These are phyloP conservation scores for Moniliella sp. DNA, from an alignment of 1,284 basidiomycete species.

Conservation along the genomic window DNA sequence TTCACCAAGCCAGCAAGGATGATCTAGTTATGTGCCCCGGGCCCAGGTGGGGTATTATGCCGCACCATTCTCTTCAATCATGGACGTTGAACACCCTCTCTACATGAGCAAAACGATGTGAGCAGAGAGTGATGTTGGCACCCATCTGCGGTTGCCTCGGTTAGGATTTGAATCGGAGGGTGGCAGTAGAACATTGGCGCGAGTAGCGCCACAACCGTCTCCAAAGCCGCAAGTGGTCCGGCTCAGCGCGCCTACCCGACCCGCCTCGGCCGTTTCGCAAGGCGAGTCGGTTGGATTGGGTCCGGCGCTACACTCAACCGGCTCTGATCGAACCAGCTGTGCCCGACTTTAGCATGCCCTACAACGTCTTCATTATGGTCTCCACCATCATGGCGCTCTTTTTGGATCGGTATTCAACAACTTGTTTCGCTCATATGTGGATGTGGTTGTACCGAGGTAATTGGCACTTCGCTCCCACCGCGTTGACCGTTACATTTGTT, in stretches of 20 bases:
- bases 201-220: too few species aligned
- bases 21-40: conserved; percentile 70
- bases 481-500: background rate
- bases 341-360: conserved; percentile 97
- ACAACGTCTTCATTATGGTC: conserved; percentile 59
- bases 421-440: conserved; percentile 53
- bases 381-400: conserved; percentile 47
- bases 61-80: conserved; percentile 42
- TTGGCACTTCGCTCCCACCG: too few species aligned
- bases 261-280: background rate
- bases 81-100: conserved; percentile 62
- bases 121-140: conserved; percentile 93
- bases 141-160: conserved; percentile 67
- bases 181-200: too few species aligned
- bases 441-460: conserved; percentile 13
- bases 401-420: conserved; percentile 79
- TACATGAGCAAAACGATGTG: conserved; percentile 70
- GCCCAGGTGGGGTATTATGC: conserved; percentile 58
- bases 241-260: too few species aligned
- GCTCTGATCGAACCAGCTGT: conserved; percentile 73
- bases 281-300: background rate
- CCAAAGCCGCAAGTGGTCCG: too few species aligned
- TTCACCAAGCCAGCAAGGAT: conserved; percentile 83
- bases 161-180: conserved; percentile 35
- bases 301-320: conserved; percentile 50